Percentiles rank a stretch among this genome's conserved stretches.
phyloP scores from a whole-genome alignment of 2,329 filamentous ascomycete species.

The Colletotrichum plurivorum region DNA sequence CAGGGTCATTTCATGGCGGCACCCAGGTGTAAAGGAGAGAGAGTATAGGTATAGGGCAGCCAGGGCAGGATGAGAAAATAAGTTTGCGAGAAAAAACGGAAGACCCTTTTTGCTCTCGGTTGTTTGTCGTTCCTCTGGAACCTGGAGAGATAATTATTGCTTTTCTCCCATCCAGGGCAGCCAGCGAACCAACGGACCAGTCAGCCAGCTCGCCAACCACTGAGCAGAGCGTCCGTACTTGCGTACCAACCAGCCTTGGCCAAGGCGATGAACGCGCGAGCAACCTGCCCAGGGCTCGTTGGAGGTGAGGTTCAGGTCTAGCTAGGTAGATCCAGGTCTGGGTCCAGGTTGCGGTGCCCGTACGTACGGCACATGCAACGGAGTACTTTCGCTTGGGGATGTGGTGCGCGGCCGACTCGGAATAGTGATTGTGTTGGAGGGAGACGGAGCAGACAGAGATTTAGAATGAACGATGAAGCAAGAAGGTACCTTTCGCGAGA shows the following conservation, averaged over 20 bases:
- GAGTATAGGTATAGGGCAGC: slow-evolving; percentile 2
- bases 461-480: background rate
- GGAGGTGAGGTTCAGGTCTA: slow-evolving; percentile 2
- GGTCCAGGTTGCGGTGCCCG: slow-evolving; percentile 28
- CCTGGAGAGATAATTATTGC: slow-evolving; percentile 41
- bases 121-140: slow-evolving; percentile 36
- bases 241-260: slow-evolving; percentile 24
- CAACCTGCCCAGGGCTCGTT: slow-evolving; percentile 9
- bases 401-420: slow-evolving; percentile 8
- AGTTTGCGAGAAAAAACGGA: slow-evolving; percentile 31
- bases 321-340: slow-evolving; percentile 1
- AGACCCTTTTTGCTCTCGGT: slow-evolving; percentile 35
- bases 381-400: slow-evolving; percentile 25
- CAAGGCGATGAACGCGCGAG: background rate
- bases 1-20: slow-evolving; percentile 35
- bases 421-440: background rate
- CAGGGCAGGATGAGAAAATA: slow-evolving; percentile 8
- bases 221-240: slow-evolving; percentile 1
- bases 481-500: background rate
- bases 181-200: slow-evolving; percentile 22
- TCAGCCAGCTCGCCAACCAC: slow-evolving; percentile 11
- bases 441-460: background rate
- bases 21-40: slow-evolving; percentile 21
- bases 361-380: slow-evolving; percentile 31
- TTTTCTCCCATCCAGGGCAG: slow-evolving; percentile 36